Percentiles rank a stretch among this genome's conserved stretches.
Evolutionary conservation across 1,284 basidiomycete genomes (phyloP).

Genomic region (Calocybe gambosa): DNA sequence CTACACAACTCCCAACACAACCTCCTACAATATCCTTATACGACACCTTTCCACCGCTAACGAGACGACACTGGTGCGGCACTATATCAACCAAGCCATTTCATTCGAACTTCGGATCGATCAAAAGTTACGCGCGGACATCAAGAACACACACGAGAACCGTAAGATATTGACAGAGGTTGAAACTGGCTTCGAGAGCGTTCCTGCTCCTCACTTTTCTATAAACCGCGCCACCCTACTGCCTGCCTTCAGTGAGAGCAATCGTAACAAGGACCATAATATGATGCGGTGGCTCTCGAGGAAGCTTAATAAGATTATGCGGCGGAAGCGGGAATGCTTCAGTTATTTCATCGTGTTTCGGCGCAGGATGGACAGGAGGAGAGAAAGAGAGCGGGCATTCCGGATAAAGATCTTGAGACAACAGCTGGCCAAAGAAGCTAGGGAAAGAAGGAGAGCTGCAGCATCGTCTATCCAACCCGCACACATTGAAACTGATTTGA

Average conservation of each 20-base stretch:
- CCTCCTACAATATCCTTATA: conserved; percentile 57
- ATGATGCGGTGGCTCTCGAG: conserved; percentile 52
- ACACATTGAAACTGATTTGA: not conserved
- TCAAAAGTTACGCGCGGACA: conserved; percentile 23
- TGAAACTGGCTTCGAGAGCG: conserved; percentile 22
- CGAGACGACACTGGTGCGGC: conserved; percentile 51
- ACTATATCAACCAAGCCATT: conserved; percentile 62
- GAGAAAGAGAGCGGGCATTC: not conserved
- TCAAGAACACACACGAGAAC: conserved; percentile 9
- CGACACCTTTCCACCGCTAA: conserved; percentile 44
- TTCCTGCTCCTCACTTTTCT: conserved; percentile 44
- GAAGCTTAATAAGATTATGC: conserved; percentile 36
- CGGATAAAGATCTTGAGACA: not conserved
- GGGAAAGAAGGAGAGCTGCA: not conserved
- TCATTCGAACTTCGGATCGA: conserved; percentile 37
- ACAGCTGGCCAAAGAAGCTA: not conserved
- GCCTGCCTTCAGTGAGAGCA: conserved; percentile 49
- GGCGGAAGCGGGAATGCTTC: conserved; percentile 42
- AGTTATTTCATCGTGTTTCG: conserved; percentile 29
- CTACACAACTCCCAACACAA: conserved; percentile 59
- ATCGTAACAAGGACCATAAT: conserved; percentile 47
- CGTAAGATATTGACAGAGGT: not conserved
- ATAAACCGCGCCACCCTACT: conserved; percentile 51
- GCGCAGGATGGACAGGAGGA: not conserved
- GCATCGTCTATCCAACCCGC: not conserved